phyloP scores from a whole-genome alignment of 768 basidiomycete species.

The Tremella fuciformis region DNA sequence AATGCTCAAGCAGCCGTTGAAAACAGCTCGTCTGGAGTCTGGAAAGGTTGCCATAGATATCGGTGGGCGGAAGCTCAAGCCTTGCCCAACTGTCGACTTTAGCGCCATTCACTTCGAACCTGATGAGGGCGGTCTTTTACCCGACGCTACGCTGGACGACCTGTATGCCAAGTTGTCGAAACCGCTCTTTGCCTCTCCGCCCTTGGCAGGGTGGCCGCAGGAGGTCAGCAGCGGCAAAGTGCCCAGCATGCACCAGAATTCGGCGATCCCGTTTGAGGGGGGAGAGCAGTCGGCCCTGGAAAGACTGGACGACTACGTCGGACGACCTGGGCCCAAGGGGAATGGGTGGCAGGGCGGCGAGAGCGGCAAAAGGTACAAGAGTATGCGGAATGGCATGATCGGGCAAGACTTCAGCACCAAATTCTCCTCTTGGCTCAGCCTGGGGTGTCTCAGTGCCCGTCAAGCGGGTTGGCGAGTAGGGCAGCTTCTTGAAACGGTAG shows the following conservation, averaged over 20 bases:
- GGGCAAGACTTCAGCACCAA: constrained; percentile 55
- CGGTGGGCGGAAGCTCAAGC: constrained; percentile 36
- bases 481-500: constrained; percentile 29
- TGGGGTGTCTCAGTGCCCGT: constrained; percentile 48
- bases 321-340: constrained; percentile 18
- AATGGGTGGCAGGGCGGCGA: constrained; percentile 29
- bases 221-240: not conserved
- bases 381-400: constrained; percentile 53
- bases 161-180: constrained; percentile 32
- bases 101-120: constrained; percentile 7
- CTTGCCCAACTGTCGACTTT: constrained; percentile 33
- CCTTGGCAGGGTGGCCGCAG: constrained; percentile 37
- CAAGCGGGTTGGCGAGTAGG: constrained; percentile 46
- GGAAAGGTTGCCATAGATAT: constrained; percentile 19
- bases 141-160: constrained; percentile 23
- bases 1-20: constrained; percentile 50
- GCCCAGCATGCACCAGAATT: constrained; percentile 22
- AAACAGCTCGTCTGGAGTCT: constrained; percentile 19
- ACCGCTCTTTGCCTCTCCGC: constrained; percentile 44
- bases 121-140: constrained; percentile 19
- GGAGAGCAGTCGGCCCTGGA: constrained; percentile 47
- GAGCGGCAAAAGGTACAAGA: constrained; percentile 52
- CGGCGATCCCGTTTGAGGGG: constrained; percentile 52
- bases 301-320: constrained; percentile 52
- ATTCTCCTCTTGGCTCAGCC: constrained; percentile 53